These are phyloP conservation scores for Fusarium buharicum DNA, from an alignment of 2,329 filamentous ascomycete genomes.

Conservation along the genomic window DNA sequence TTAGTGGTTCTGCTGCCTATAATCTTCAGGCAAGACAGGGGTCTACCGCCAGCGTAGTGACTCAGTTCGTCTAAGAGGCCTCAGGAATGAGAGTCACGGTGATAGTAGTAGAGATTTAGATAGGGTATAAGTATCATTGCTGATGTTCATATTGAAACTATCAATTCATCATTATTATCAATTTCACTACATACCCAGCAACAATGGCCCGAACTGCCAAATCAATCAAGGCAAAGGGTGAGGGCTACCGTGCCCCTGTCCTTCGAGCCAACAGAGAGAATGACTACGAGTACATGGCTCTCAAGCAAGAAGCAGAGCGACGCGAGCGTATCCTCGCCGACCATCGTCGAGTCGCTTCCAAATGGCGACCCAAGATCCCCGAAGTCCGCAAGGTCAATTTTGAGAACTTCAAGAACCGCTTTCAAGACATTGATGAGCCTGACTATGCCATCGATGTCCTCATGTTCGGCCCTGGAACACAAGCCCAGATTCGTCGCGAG, in stretches of 20 bases:
- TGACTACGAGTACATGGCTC: conserved; percentile 46
- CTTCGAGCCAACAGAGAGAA: conserved; percentile 41
- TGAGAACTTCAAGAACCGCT: conserved; percentile 58
- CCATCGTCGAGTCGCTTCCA: conserved; percentile 49
- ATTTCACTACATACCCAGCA: background rate
- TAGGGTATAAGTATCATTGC: background rate
- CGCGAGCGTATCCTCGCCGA: conserved; percentile 52
- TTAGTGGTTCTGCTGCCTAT: conserved; percentile 22
- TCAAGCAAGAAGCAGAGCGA: conserved; percentile 52
- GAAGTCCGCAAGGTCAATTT: conserved; percentile 55
- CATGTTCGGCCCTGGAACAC: conserved; percentile 48
- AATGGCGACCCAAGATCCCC: conserved; percentile 56
- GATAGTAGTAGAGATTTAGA: background rate
- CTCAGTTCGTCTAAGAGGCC: conserved; percentile 22
- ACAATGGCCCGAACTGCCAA: conserved; percentile 36
- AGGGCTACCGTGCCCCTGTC: conserved; percentile 14
- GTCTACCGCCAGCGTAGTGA: conserved; percentile 8
- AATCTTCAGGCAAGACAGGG: background rate
- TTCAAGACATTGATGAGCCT: conserved; percentile 49
- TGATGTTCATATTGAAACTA: rapidly evolving
- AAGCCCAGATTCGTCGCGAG: conserved; percentile 54
- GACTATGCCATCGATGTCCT: conserved; percentile 56
- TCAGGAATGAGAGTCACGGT: background rate
- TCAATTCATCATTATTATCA: background rate
- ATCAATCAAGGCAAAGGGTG: conserved; percentile 8